A percentile compares a stretch with the other conserved stretches of the same genome.
Conservation (phyloP, 352 stramenopile genomes). For the Thalassiosira gravida region DNA sequence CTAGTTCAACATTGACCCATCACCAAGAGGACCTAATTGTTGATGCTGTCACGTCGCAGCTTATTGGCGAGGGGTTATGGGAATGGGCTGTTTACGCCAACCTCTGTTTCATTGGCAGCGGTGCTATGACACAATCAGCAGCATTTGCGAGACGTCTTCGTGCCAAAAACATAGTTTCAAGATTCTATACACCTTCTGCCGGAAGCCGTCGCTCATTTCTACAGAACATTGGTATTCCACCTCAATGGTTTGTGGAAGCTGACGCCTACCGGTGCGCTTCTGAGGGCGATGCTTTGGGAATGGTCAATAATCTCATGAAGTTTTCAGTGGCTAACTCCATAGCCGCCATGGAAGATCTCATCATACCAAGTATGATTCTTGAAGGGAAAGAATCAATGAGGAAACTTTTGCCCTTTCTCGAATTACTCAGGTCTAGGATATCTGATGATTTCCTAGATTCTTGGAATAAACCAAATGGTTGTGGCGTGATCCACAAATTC, state of each 20-base stretch:
- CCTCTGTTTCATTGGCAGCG: constrained; percentile 58
- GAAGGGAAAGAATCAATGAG: constrained; percentile 42
- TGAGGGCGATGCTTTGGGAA: constrained; percentile 53
- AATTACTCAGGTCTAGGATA: constrained; percentile 33
- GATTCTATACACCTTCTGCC: constrained; percentile 41
- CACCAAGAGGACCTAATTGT: constrained; percentile 65
- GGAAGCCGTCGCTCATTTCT: constrained; percentile 63
- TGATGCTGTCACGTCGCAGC: constrained; percentile 71
- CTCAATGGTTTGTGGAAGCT: constrained; percentile 69
- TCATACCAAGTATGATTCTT: constrained; percentile 55
- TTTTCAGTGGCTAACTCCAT: constrained; percentile 45
- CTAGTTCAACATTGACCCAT: constrained; percentile 39
- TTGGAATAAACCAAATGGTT: constrained; percentile 46
- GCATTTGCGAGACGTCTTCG: constrained; percentile 38
- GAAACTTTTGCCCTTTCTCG: constrained; percentile 40
- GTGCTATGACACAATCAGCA: constrained; percentile 17
- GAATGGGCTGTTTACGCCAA: constrained; percentile 81
- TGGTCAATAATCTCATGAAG: constrained; percentile 40
- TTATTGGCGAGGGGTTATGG: constrained; percentile 68
- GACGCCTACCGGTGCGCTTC: constrained; percentile 48
- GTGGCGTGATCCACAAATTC: constrained; percentile 45
- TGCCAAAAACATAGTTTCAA: constrained; percentile 67
- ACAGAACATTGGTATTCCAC: constrained; percentile 65
- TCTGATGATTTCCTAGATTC: constrained; percentile 32
- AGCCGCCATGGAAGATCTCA: constrained; percentile 37